These are phyloP conservation scores for Gymnopilus junonius DNA, from an alignment of 768 basidiomycete genomes.

Conservation along the genomic window DNA sequence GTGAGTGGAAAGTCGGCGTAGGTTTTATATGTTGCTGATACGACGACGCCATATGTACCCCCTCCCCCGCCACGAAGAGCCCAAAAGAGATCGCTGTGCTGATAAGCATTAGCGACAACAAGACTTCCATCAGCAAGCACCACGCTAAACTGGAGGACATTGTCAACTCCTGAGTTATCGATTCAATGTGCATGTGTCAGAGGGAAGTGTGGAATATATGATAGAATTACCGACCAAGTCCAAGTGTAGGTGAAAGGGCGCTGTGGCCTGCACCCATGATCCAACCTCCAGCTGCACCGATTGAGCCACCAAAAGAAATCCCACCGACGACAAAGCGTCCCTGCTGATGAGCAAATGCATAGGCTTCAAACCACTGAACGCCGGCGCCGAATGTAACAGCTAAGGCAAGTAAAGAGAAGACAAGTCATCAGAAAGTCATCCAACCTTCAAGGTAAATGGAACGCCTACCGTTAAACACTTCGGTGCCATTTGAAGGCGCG, in stretches of 20 bases:
- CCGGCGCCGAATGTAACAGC: slow-evolving; percentile 43
- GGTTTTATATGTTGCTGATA: slow-evolving; percentile 49
- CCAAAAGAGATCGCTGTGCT: slow-evolving; percentile 54
- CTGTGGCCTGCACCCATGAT: slow-evolving; percentile 52
- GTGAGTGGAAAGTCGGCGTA: slow-evolving; percentile 41
- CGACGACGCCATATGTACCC: slow-evolving; percentile 51
- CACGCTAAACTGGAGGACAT: slow-evolving; percentile 47
- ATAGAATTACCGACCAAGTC: slow-evolving; percentile 37
- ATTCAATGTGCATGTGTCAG: not conserved
- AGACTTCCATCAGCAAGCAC: slow-evolving; percentile 46
- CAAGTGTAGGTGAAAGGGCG: slow-evolving; percentile 39
- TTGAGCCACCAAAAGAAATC: slow-evolving; percentile 38
- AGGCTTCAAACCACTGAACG: slow-evolving; percentile 50
- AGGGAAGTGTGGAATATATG: not conserved
- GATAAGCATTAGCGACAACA: slow-evolving; percentile 42
- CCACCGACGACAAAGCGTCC: slow-evolving; percentile 50
- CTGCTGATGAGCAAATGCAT: slow-evolving; percentile 40
- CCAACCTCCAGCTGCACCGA: slow-evolving; percentile 56
- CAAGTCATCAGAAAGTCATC: not conserved
- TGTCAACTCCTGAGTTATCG: slow-evolving; percentile 44
- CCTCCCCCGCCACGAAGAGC: slow-evolving; percentile 57
- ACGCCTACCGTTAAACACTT: slow-evolving; percentile 16
- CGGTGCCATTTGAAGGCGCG: slow-evolving; percentile 20
- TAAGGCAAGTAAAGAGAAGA: not conserved
- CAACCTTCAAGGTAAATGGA: not conserved